Base-by-base conservation (phyloP, 495 filamentous ascomycete genomes). In the Talaromyces wortmannii region DNA sequence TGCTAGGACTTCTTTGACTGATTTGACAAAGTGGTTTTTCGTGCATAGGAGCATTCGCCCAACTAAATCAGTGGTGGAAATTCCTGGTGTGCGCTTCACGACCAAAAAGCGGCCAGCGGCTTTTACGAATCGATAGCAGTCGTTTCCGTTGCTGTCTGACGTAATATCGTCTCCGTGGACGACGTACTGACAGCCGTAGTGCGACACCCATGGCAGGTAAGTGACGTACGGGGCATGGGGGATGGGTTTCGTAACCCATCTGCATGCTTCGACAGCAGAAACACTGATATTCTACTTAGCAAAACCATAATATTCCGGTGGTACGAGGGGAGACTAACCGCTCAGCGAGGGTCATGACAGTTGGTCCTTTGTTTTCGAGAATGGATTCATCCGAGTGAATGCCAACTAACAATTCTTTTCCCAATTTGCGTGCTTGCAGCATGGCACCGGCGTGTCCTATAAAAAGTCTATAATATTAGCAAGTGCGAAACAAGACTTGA, bases 121-220 rank as follows among this genome's bases (percentile, higher is more conserved):
- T 69, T 97, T 97, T 52, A 99, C 94, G 66, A 87, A 96, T 57
- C 95, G 85, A 70, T 99, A 99, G 72, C 95, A 97, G 71, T 99
- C 94, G 64, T 95, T 83, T 7, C 94, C 91, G 45, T 81, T 82
- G 55, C 83, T 86, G 60, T 95, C 83, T 2, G 91, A 91, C 3
- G 89, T 90, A 45, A 97, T 88, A 63, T 95, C 90, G 61, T 91
- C 87, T 50, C 94, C 95, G 67, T 97, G 88, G 5, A 96, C 92
- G 10, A 96, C 89, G 66, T 90, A 97, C 59, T 83, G 78, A 74
- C 94, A 97, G 36, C 92, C 91, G 59, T 92, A 96, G 64, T 92
- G 89, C 48, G 86, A 88, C 57, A 99, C 95, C 90, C 91, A 97
- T 15, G 87, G 83, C 32, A 97, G 79, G 50, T 84, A 85, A 31